Percentiles rank a stretch among this genome's conserved stretches.
Conservation (phyloP, 352 stramenopile genomes). For the Pythium plurisporium region DNA sequence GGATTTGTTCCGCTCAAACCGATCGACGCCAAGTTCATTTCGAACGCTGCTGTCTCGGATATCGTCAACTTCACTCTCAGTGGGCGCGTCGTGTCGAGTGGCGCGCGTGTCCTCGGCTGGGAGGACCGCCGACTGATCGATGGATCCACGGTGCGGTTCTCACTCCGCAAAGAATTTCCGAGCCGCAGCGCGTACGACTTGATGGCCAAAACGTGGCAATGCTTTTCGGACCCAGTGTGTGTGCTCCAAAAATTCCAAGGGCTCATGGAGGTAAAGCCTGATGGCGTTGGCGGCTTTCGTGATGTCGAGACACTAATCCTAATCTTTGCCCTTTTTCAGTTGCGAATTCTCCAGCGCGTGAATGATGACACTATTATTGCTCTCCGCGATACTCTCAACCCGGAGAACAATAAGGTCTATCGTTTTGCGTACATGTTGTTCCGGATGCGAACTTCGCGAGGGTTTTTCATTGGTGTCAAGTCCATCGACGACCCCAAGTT, state of each 20-base stretch:
- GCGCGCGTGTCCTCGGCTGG: slow-evolving; percentile 56
- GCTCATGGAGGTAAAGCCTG: slow-evolving; percentile 34
- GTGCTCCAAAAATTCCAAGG: slow-evolving; percentile 55
- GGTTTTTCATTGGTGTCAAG: slow-evolving; percentile 60
- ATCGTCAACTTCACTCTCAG: slow-evolving; percentile 55
- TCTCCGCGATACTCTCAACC: slow-evolving; percentile 43
- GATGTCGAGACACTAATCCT: no score
- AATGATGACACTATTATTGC: slow-evolving; percentile 71
- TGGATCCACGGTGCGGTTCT: slow-evolving; percentile 54
- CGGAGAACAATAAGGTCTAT: slow-evolving; percentile 42
- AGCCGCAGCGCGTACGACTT: slow-evolving; percentile 34
- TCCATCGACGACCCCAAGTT: slow-evolving; percentile 41
- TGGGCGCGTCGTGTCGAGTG: slow-evolving; percentile 40
- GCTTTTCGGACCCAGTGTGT: slow-evolving; percentile 60
- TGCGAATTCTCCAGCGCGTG: slow-evolving; percentile 59
- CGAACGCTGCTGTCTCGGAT: slow-evolving; percentile 41
- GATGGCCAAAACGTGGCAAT: slow-evolving; percentile 65
- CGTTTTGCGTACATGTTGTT: slow-evolving; percentile 71
- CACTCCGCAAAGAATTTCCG: slow-evolving; percentile 52
- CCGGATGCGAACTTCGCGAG: slow-evolving; percentile 55
- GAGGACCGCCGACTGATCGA: slow-evolving; percentile 59
- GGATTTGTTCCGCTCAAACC: slow-evolving; percentile 40
- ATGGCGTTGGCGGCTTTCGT: no score
- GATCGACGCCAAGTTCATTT: slow-evolving; percentile 27
- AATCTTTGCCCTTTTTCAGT: slow-evolving; percentile 13